Percentiles rank a stretch among this genome's conserved stretches.
These are phyloP conservation scores for Pseudogymnoascus sp. DNA, from an alignment of 2,329 filamentous ascomycete species.

Conservation along the genomic window DNA sequence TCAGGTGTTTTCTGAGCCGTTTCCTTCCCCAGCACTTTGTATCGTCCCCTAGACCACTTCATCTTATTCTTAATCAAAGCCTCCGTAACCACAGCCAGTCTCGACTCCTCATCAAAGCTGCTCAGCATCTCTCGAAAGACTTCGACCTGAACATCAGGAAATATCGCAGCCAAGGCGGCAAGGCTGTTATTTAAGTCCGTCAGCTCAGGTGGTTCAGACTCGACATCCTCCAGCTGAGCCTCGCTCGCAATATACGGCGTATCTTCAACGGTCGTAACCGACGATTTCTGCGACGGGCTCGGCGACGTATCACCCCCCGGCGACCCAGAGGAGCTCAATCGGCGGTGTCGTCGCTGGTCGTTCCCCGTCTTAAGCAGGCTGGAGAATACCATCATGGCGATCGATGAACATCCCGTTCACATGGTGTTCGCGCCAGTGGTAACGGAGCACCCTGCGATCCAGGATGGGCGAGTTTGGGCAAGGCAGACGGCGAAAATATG, in stretches of 20 bases:
- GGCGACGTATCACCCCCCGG: slow-evolving; percentile 27
- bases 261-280: slow-evolving; percentile 8
- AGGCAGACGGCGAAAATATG: not conserved
- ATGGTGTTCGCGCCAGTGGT: slow-evolving; percentile 5
- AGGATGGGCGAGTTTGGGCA: not conserved
- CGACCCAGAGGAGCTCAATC: slow-evolving; percentile 20
- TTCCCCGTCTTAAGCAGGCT: slow-evolving; percentile 39
- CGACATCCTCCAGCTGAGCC: slow-evolving; percentile 41
- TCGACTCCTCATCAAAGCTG: slow-evolving; percentile 67
- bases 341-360: slow-evolving; percentile 26
- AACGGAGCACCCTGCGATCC: not conserved
- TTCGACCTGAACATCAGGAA: slow-evolving; percentile 73
- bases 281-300: slow-evolving; percentile 21
- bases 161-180: slow-evolving; percentile 60
- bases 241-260: slow-evolving; percentile 47
- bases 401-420: slow-evolving; percentile 24
- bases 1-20: slow-evolving; percentile 26
- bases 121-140: slow-evolving; percentile 76
- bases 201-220: slow-evolving; percentile 51
- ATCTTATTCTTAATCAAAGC: slow-evolving; percentile 64
- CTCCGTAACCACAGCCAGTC: slow-evolving; percentile 69
- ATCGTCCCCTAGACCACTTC: slow-evolving; percentile 63
- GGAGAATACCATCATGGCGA: slow-evolving; percentile 42
- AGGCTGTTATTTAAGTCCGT: slow-evolving; percentile 63
- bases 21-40: slow-evolving; percentile 37